Base-by-base conservation (phyloP, 1,284 basidiomycete species). In the Ceratobasidium sp. region DNA sequence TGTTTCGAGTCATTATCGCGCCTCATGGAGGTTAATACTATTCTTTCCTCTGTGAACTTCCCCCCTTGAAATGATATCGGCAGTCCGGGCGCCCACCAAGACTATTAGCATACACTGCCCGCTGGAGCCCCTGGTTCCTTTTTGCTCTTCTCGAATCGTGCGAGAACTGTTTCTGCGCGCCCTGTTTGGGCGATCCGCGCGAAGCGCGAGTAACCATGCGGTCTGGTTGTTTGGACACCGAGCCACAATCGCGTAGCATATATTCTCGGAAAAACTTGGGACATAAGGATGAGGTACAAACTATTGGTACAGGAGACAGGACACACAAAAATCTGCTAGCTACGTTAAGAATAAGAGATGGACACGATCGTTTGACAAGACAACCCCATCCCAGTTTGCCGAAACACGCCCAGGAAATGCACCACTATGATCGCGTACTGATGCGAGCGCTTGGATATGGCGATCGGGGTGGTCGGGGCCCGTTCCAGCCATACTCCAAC, bases 21-120 rank as follows among this genome's bases (percentile, higher is more conserved):
- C 57, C 57, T 59, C 59, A 62, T 62, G 59, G 59, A n/a, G 34
- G 29, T 43, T 62, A 62, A 62, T 62, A 43, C 19, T n/a, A 62
- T 1, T n/a, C 11, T 49, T 49, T 13, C 46, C 19, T 49, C 46
- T 13, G 9, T 49, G 46, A 44, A 49, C 46, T 2, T 37, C 32
- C 29, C 6, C 29, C 11, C 37, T 40, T 62, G 59, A 19, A 4
- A 22, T 43, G 7, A 32, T 40, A 9, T 62, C 59, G 59, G 59
- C 19, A 62, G n/a, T 9, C 59, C 37, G 59, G n/a, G 34, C 15
- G 34, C 59, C 22, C 34, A 15, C 59, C 59, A 37, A 59, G 32
- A 62, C 17, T 49, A 49, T 13, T n/a, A n/a, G n/a, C n/a, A n/a
- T 37, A 62, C 59, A 62, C 59, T 13, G 59, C 59, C 59, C 5